Evolutionary conservation across 352 stramenopile species (phyloP).

Genomic region (Pythium aquatile): DNA sequence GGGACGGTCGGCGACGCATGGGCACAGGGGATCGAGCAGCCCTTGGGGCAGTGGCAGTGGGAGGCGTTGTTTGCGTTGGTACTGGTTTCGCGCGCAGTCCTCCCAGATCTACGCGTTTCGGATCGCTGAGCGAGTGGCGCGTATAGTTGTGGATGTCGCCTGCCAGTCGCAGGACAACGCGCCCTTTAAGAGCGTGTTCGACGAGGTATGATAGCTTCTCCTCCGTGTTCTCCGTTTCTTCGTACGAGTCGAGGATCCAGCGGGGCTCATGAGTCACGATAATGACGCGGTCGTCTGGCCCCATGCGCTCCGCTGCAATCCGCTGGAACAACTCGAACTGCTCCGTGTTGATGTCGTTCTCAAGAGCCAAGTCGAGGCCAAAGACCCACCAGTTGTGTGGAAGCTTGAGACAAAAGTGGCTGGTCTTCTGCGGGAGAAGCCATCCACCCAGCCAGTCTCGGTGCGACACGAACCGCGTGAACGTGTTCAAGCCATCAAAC

Average conservation of each 20-base stretch:
- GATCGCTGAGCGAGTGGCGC: conserved; percentile 69
- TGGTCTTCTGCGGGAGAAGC: conserved; percentile 90
- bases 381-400: conserved; percentile 92
- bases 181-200: conserved; percentile 67
- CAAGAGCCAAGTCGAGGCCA: conserved; percentile 88
- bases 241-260: conserved; percentile 90
- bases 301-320: conserved; percentile 74
- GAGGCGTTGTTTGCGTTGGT: not conserved
- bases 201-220: conserved; percentile 80
- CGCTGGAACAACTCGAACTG: conserved; percentile 92
- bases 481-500: conserved; percentile 93
- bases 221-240: conserved; percentile 66
- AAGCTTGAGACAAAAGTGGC: conserved; percentile 91
- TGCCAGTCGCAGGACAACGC: conserved; percentile 77
- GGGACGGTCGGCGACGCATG: conserved; percentile 28
- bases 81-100: not conserved
- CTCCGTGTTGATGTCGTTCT: conserved; percentile 92
- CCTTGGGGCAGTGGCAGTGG: not conserved
- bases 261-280: conserved; percentile 91
- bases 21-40: not conserved
- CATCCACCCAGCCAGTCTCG: conserved; percentile 92
- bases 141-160: conserved; percentile 95
- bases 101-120: conserved; percentile 5
- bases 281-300: conserved; percentile 84
- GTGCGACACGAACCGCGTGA: conserved; percentile 89